Base-by-base conservation (phyloP, 192 early-diverging fungal species). In the Geranomyces michiganensis region DNA sequence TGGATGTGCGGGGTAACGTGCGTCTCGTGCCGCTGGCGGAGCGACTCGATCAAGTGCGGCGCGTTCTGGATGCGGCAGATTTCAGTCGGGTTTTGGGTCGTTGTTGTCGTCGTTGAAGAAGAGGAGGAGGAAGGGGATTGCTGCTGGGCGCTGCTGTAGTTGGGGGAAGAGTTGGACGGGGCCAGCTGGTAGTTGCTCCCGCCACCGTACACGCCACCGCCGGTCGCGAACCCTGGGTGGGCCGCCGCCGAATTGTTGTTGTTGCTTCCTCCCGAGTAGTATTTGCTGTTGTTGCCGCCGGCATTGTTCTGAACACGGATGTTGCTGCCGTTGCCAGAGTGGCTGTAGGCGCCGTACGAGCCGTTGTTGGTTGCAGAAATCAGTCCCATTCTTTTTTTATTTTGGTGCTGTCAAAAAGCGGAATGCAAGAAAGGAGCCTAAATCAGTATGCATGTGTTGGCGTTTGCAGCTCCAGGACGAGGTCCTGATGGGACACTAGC, bases 51-150 rank as follows among this genome's bases (percentile, higher is more conserved):
- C 33, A 62, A 22, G 47, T 36, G 26, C 10, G 68, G 68, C 27
- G 68, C 68, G 58, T 70, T 70, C 32, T 70, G 68, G 36, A 56
- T 47, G n/a, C 44, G 55, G 29, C 68, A 70, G 26, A 61, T 27
- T 58, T 70, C 68, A 27, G 55, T 30, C 32, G 36, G 26, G 32
- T 30, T 46, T 8, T 19, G 31, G 31, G 68, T 44, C 32, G 56
- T 60, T 17, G 58, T 60, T 27, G 31, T 41, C 36, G 36, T 41
- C 10, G 36, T 41, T 41, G 36, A 41, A 3, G 36, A 41, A 3
- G 30, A 33, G 56, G 43, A 48, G 4, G 41, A 19, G 2, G 14
- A 31, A 2, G 62, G 21, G 5, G n/a, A 36, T 21, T 24, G 60
- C 24, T 12, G 60, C 13, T 62, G 41, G 62, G 19, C 44, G 62